Evolutionary conservation across 2,329 filamentous ascomycete species (phyloP).

Genomic region (Phyllosticta citribraziliensis): DNA sequence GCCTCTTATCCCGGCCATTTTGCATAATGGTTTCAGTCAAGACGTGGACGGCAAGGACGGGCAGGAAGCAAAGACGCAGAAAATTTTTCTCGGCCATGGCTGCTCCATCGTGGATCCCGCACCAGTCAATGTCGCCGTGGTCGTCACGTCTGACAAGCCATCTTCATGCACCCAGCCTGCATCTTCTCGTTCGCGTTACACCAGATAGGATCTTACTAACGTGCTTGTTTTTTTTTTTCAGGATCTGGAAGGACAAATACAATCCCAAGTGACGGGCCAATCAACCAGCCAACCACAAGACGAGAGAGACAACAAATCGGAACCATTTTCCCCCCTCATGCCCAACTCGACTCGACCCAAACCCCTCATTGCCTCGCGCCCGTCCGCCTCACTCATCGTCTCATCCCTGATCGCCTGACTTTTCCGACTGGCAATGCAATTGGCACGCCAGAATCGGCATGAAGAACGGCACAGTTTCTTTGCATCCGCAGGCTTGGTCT

Average conservation of each 20-base stretch:
- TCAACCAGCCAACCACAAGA: not conserved
- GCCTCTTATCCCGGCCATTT: not conserved
- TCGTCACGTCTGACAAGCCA: not conserved
- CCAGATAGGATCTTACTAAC: not conserved
- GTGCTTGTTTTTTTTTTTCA: conserved; percentile 29
- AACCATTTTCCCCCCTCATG: not conserved
- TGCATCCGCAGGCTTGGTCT: not conserved
- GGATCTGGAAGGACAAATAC: conserved; percentile 99
- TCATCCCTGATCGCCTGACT: not conserved
- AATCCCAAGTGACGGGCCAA: conserved; percentile 35
- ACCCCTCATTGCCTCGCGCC: not conserved
- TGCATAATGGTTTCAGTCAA: not conserved
- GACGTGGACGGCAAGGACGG: not conserved
- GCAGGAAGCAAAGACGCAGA: not conserved
- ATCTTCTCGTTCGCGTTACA: not conserved
- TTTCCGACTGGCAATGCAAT: not conserved
- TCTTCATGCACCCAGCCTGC: not conserved
- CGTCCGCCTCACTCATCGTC: not conserved
- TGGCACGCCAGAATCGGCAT: not conserved
- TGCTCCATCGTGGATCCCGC: not conserved
- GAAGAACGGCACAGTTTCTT: not conserved
- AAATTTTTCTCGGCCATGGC: not conserved
- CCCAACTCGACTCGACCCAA: not conserved
- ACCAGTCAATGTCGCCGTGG: not conserved
- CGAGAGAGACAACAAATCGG: not conserved